Percentiles rank a stretch among this genome's conserved stretches.
Conservation (phyloP, 331 rosid species). For the Dryas integrifolia region DNA sequence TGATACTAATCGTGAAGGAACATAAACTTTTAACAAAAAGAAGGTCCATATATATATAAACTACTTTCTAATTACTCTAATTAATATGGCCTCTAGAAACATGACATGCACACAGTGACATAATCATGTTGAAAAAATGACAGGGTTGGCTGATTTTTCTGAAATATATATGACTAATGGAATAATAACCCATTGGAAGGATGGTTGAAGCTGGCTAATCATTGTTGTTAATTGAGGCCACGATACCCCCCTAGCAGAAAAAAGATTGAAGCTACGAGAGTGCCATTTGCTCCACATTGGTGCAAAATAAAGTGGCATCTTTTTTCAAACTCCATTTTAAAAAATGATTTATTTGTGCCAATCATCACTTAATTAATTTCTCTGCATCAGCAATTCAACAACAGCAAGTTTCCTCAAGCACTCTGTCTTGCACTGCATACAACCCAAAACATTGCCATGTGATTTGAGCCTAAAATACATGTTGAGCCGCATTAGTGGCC, state of each 20-base stretch:
- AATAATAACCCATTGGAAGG: conserved; percentile 14
- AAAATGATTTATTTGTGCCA: conserved; percentile 30
- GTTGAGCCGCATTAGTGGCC: conserved; percentile 24
- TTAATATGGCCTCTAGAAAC: conserved; percentile 4
- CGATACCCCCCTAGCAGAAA: conserved; percentile 25
- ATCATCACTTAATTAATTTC: conserved; percentile 39
- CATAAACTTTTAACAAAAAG: conserved; percentile 10
- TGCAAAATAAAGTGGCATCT: conserved; percentile 44
- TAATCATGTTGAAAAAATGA: conserved; percentile 13
- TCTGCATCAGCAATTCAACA: conserved; percentile 10
- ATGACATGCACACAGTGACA: conserved; percentile 21
- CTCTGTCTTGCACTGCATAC: conserved; percentile 7
- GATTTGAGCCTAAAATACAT: conserved; percentile 17
- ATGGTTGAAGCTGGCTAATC: conserved; percentile 21
- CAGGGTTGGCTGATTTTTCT: not conserved
- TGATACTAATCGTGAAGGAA: conserved; percentile 10
- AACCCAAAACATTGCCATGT: conserved; percentile 3
- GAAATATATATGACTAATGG: conserved; percentile 10
- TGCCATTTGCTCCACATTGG: conserved; percentile 41
- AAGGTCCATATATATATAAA: not conserved
- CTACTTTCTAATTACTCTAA: conserved; percentile 18
- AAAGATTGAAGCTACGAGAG: conserved; percentile 26
- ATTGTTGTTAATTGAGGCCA: conserved; percentile 41
- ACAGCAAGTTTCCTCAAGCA: conserved; percentile 10
- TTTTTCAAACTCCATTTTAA: conserved; percentile 30